Conservation (phyloP, 2,329 filamentous ascomycete species). For the Aspergillus ibericus region DNA sequence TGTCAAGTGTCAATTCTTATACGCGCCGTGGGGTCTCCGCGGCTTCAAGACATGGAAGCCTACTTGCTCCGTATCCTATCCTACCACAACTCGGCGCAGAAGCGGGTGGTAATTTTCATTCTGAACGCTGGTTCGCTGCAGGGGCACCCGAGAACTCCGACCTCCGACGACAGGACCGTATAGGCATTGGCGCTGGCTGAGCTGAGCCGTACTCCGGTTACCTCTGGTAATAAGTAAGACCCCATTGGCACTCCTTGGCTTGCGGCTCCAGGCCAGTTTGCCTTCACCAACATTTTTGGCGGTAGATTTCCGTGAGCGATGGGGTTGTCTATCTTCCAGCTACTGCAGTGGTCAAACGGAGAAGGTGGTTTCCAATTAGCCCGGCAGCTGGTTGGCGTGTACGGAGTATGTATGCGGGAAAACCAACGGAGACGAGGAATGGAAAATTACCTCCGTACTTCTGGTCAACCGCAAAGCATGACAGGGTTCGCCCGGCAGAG, state of each 20-base stretch:
- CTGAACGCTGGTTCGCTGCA: constrained; percentile 19
- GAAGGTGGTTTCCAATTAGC: not conserved
- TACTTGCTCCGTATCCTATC: not conserved
- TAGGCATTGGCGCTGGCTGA: not conserved
- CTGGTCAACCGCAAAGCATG: not conserved
- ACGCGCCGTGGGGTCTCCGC: not conserved
- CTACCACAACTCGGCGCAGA: not conserved
- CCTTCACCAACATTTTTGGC: not conserved
- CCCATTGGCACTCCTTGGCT: not conserved
- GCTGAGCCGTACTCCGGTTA: not conserved
- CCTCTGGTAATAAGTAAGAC: not conserved
- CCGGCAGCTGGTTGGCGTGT: not conserved
- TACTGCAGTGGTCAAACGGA: not conserved
- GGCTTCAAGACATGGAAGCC: not conserved
- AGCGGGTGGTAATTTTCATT: constrained; percentile 14
- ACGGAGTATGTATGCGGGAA: not conserved
- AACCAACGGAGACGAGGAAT: not conserved
- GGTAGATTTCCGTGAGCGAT: not conserved
- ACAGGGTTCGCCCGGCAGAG: constrained; percentile 15
- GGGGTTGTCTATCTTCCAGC: not conserved
- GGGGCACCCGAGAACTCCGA: constrained; percentile 15
- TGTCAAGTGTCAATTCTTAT: not conserved
- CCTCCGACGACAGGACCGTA: constrained; percentile 10
- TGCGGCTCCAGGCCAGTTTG: not conserved
- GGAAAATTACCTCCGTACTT: not conserved